A percentile compares a stretch with the other conserved stretches of the same genome.
Conservation (phyloP, 306 rosid species). For the Acacia acuminata region DNA sequence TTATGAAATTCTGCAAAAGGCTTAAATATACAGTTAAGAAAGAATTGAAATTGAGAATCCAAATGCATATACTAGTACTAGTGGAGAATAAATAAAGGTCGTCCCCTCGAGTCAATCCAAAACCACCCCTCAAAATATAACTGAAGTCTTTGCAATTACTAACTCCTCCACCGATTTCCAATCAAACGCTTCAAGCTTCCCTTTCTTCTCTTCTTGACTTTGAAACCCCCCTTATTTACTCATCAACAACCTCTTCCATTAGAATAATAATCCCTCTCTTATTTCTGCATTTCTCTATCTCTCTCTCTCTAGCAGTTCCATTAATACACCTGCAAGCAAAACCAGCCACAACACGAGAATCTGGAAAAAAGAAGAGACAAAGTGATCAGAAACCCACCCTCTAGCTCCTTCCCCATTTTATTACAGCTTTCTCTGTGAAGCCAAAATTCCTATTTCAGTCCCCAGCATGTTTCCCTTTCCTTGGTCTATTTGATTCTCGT, state of each 20-base stretch:
- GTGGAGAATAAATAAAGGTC: constrained; percentile 58
- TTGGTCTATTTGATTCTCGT: constrained; percentile 72
- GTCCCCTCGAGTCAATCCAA: constrained; percentile 99
- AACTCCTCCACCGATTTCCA: constrained; percentile 68
- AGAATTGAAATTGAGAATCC: neutral
- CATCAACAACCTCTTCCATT: constrained; percentile 84
- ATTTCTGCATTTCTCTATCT: neutral
- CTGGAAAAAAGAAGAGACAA: constrained; percentile 46
- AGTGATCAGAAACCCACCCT: constrained; percentile 47
- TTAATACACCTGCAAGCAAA: constrained; percentile 43
- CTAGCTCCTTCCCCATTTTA: constrained; percentile 44
- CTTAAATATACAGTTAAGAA: neutral
- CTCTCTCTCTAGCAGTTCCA: constrained; percentile 16
- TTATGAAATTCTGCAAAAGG: neutral
- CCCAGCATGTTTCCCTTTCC: constrained; percentile 70
- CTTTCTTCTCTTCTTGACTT: constrained; percentile 55
- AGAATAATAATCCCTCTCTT: constrained; percentile 56
- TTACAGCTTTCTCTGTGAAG: constrained; percentile 55
- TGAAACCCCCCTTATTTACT: constrained; percentile 70
- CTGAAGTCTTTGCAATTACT: constrained; percentile 61
- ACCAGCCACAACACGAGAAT: constrained; percentile 32
- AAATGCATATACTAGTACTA: neutral
- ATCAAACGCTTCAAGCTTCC: constrained; percentile 47
- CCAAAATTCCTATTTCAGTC: constrained; percentile 71
- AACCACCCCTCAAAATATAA: constrained; percentile 47